phyloP scores from a whole-genome alignment of 140 eudicot genomes.

The Erigeron philadelphicus region DNA sequence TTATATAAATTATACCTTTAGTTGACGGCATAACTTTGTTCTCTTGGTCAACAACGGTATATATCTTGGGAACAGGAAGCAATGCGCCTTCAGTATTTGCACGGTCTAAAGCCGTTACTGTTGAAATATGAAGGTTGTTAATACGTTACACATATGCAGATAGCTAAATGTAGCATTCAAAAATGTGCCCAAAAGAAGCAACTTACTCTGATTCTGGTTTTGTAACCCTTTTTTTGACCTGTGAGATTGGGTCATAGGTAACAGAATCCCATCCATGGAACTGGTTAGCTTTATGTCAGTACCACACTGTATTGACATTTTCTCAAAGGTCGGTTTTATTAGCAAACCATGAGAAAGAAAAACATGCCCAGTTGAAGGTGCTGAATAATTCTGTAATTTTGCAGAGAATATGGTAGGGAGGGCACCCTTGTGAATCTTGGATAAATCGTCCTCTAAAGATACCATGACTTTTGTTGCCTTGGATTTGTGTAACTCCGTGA shows the following conservation, averaged over 20 bases:
- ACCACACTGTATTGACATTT: slow-evolving; percentile 59
- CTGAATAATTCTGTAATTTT: slow-evolving; percentile 44
- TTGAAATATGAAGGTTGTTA: slow-evolving; percentile 21
- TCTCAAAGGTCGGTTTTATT: slow-evolving; percentile 81
- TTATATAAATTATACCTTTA: slow-evolving; percentile 39
- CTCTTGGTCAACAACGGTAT: slow-evolving; percentile 33
- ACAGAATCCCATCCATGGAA: slow-evolving; percentile 65
- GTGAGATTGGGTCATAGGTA: slow-evolving; percentile 53
- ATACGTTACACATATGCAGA: neutral
- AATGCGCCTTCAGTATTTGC: slow-evolving; percentile 79
- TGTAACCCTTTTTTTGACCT: slow-evolving; percentile 53
- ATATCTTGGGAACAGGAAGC: slow-evolving; percentile 50
- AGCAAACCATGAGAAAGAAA: slow-evolving; percentile 77
- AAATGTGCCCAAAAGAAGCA: neutral
- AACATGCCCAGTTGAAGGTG: slow-evolving; percentile 41
- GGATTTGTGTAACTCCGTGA: slow-evolving; percentile 50
- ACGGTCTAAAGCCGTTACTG: slow-evolving; percentile 95
- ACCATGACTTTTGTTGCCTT: slow-evolving; percentile 57
- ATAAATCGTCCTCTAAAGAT: slow-evolving; percentile 35
- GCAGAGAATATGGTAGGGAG: slow-evolving; percentile 67
- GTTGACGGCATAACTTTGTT: slow-evolving; percentile 28
- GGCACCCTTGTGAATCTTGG: slow-evolving; percentile 45
- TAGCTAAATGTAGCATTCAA: neutral
- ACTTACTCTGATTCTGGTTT: slow-evolving; percentile 50
- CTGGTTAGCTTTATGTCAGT: slow-evolving; percentile 47